Evolutionary conservation across 805 yeast species (phyloP), one percentile per base, ranked within the genome.

Genomic region (Ascoidea asiatica): DNA sequence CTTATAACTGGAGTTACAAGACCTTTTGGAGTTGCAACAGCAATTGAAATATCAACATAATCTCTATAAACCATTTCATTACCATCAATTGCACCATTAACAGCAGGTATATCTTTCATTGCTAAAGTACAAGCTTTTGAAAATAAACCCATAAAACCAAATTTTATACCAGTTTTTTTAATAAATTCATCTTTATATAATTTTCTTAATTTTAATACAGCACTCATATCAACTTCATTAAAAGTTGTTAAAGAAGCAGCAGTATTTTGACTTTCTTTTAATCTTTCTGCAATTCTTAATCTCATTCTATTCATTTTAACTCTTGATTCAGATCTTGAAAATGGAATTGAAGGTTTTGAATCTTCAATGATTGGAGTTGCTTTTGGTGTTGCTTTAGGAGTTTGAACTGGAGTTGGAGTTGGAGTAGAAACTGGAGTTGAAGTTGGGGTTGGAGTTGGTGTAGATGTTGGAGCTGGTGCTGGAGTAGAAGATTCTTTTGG

Each of bases 231-330:
- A 52, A 87, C 95, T 72, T 90, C 98, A 69, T 90, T 90, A 77
- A 90, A 90, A 43, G 98, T 90, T 46, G 98, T 90, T 61, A 90
- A 77, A 41, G 97, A 86, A 37, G 98, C 98, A 53, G 97, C 95
- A 46, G 97, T 89, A 75, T 92, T 92, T 70, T 90, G 98, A 35
- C 97, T 85, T 73, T 92, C 97, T 86, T 90, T 90, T 62, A 90
- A 82, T 70, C 98, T 86, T 73, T 90, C 97, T 49, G 98, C 95
- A 54, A 92, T 92, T 75, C 98, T 86, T 69, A 86, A 68, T 71
- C 98, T 83, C 97, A 90, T 92, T 73, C 98, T 85, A 80, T 89
- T 92, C 97, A 90, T 90, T 75, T 90, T 90, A 52, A 92, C 94
- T 63, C 88, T 78, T 61, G 80, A 83, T 70, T 92, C 97, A 50